Evolutionary conservation across 257 asterid species (phyloP).

Genomic region (Nicotiana benthamiana): DNA sequence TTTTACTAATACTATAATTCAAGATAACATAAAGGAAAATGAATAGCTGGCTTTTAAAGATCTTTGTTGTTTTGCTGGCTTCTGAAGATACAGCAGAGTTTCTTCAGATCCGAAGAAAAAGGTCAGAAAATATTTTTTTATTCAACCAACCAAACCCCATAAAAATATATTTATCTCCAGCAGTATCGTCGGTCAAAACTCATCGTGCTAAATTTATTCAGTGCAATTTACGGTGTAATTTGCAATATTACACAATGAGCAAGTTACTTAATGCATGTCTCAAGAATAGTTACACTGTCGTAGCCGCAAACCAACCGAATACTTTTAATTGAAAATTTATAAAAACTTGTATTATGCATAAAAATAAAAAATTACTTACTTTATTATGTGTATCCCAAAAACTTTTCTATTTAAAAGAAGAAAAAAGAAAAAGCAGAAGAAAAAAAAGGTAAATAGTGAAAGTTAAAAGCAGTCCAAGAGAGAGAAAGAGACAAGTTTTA

Average conservation of each 20-base stretch:
- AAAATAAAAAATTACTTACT: too few relatives aligned
- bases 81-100: constrained; percentile 47
- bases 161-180: too few relatives aligned
- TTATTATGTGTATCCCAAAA: too few relatives aligned
- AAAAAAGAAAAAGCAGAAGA: background rate
- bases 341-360: too few relatives aligned
- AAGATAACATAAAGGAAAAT: background rate
- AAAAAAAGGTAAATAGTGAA: background rate
- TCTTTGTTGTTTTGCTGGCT: constrained; percentile 59
- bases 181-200: too few relatives aligned
- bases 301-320: too few relatives aligned
- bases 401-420: background rate
- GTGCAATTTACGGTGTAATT: too few relatives aligned
- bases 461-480: background rate
- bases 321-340: too few relatives aligned
- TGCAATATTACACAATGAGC: accelerated
- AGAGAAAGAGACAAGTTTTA: background rate
- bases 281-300: accelerated
- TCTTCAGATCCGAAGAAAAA: constrained; percentile 86
- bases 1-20: constrained; percentile 5
- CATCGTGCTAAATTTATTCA: accelerated
- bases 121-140: constrained; percentile 30
- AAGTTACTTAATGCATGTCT: accelerated
- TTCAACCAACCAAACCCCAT: constrained; percentile 3
- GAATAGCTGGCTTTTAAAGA: constrained; percentile 40